These are phyloP conservation scores for Apiospora kogelbergensis DNA, from an alignment of 2,329 filamentous ascomycete species.

Conservation along the genomic window DNA sequence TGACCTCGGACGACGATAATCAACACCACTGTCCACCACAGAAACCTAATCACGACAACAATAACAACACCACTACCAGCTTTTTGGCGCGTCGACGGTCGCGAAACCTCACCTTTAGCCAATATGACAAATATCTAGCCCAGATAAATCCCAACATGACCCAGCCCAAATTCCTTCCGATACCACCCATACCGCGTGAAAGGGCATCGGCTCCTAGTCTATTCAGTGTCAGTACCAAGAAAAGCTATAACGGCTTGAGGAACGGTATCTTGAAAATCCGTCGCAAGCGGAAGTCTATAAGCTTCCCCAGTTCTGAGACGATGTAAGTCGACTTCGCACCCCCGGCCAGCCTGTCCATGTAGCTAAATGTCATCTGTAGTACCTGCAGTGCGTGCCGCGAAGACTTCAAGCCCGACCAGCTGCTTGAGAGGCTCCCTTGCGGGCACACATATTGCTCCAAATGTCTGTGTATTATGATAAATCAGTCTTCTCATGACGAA, in stretches of 20 bases:
- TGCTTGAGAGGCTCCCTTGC: slow-evolving; percentile 53
- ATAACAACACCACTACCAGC: slow-evolving; percentile 22
- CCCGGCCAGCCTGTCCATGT: not conserved
- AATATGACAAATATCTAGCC: slow-evolving; percentile 52
- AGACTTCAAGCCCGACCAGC: slow-evolving; percentile 44
- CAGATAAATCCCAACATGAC: slow-evolving; percentile 43
- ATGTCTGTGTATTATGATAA: slow-evolving; percentile 55
- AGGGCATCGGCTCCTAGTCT: slow-evolving; percentile 38
- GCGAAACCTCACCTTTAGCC: slow-evolving; percentile 45
- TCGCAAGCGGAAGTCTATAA: slow-evolving; percentile 38
- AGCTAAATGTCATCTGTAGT: slow-evolving; percentile 33
- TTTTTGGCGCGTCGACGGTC: slow-evolving; percentile 32
- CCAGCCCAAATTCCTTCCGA: slow-evolving; percentile 41
- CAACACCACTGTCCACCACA: slow-evolving; percentile 13
- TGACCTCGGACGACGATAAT: slow-evolving; percentile 38
- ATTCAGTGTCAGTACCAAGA: slow-evolving; percentile 45
- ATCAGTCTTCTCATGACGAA: slow-evolving; percentile 55
- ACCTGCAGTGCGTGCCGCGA: slow-evolving; percentile 59
- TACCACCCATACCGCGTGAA: slow-evolving; percentile 28
- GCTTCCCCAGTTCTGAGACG: slow-evolving; percentile 25
- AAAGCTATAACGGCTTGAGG: slow-evolving; percentile 45
- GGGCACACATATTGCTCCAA: slow-evolving; percentile 57
- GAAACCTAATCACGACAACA: not conserved
- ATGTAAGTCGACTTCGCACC: slow-evolving; percentile 24
- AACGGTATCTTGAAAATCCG: slow-evolving; percentile 45